A percentile compares a stretch with the other conserved stretches of the same genome.
Conservation (phyloP, 2,329 filamentous ascomycete genomes). For the Pseudogymnoascus verrucosus region DNA sequence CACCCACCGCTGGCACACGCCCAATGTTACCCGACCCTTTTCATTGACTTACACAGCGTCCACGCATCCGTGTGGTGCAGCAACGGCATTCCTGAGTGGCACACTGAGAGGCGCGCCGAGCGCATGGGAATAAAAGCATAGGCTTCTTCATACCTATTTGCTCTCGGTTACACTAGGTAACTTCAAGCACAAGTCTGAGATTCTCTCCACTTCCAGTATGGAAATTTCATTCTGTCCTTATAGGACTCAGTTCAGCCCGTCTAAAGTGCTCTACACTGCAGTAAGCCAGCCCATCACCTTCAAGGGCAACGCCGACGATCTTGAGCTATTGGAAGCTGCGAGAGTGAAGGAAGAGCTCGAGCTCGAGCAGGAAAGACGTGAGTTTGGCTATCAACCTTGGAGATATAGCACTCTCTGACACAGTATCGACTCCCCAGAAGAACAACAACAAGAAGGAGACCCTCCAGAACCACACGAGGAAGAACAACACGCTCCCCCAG, state of each 20-base stretch:
- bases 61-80: slow-evolving; percentile 1
- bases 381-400: neutral
- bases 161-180: slow-evolving; percentile 1
- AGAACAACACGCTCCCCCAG: neutral
- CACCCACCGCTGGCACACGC: slow-evolving; percentile 1
- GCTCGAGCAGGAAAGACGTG: neutral
- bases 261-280: slow-evolving; percentile 8
- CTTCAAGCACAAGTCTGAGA: slow-evolving; percentile 3
- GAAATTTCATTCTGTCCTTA: slow-evolving; percentile 26
- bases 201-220: slow-evolving; percentile 18
- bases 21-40: slow-evolving; percentile 3
- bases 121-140: slow-evolving; percentile 2
- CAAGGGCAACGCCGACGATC: slow-evolving; percentile 12
- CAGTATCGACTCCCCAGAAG: neutral
- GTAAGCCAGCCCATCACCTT: slow-evolving; percentile 17
- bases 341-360: neutral
- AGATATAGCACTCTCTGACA: neutral
- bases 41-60: slow-evolving; percentile 4
- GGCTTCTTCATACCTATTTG: neutral
- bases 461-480: slow-evolving; percentile 1
- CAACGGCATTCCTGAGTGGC: neutral
- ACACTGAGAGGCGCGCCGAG: neutral
- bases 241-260: slow-evolving; percentile 17
- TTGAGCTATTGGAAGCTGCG: neutral
- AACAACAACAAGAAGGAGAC: slow-evolving; percentile 13